Evolutionary conservation across 2,329 filamentous ascomycete genomes (phyloP), one percentile per base, ranked within the genome.

Genomic region (Verticillium tricorpus): DNA sequence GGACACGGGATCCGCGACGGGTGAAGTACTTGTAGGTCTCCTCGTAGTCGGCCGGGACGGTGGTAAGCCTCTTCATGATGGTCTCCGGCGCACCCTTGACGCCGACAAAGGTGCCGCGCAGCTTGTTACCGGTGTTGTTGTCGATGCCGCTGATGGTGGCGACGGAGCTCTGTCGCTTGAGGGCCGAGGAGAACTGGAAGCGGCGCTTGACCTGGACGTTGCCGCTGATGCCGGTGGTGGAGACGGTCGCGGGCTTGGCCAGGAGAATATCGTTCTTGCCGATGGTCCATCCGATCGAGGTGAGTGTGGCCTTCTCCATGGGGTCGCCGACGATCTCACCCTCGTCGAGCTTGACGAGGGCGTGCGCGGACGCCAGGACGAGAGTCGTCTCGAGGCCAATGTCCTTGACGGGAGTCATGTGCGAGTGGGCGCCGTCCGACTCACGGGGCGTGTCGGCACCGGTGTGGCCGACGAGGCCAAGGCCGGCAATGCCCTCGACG

Each of bases 11-110:
- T 68, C 95, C 95, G 69, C 96, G 96, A 66, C 95, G 88, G 60
- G 94, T 98, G 72, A 98, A 99, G 78, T 97, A 92, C 77, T 98
- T 99, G 85, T 88, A 99, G 0, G 95, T 99, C 78, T 98, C 95
- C 74, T 99, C 95, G 71, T 99, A 99, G 72, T 96, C 87, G 1
- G 87, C 82, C 8, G 95, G 95, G 11, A 92, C 85, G 37, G 89
- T 84, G 39, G 92, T 84, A 64, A 99, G 83, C 91, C 97, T 97
- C 72, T 91, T 93, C 76, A 92, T 88, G 70, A 99, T 97, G 0
- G 95, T 99, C 79, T 99, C 95, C 1, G 95, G 95, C 8, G 95
- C 95, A 73, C 95, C 95, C 80, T 99, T 99, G 67, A 98, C 95
- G 74, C 89, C 92, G 60, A 93, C 94, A 72, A 99, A 97, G 0